Conservation (phyloP, 129 eudicot genomes). For the Chrysanthemum seticuspe region DNA sequence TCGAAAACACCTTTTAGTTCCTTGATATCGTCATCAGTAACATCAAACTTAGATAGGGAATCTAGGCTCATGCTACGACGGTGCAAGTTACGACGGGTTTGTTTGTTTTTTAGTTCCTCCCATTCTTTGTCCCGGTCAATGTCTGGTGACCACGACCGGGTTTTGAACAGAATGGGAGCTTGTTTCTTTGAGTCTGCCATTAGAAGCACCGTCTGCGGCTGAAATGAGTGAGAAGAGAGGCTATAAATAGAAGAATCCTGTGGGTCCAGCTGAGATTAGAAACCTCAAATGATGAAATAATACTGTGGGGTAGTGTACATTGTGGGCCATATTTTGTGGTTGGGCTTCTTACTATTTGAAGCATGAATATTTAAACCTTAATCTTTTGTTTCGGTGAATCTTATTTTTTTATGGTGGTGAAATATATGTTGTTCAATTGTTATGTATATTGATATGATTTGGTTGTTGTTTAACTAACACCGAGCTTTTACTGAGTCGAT, state of each 20-base stretch:
- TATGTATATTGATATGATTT: no score
- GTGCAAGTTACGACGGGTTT: not conserved
- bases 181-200: slow-evolving; percentile 5
- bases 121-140: slow-evolving; percentile 47
- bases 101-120: slow-evolving; percentile 34
- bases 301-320: no score
- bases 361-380: no score
- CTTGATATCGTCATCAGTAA: slow-evolving; percentile 56
- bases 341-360: not conserved
- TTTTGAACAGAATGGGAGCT: slow-evolving; percentile 29
- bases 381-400: no score
- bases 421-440: no score
- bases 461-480: no score
- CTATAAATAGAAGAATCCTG: no score
- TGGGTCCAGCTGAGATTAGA: no score
- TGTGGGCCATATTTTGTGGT: not conserved
- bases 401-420: no score
- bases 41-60: slow-evolving; percentile 7
- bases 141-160: slow-evolving; percentile 57
- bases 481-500: no score
- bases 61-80: slow-evolving; percentile 42
- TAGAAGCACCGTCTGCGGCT: no score
- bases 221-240: no score
- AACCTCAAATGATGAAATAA: not conserved
- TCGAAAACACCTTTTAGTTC: slow-evolving; percentile 76